These are phyloP conservation scores for Xenoacremonium recifei DNA, from an alignment of 2,329 filamentous ascomycete species.

Conservation along the genomic window DNA sequence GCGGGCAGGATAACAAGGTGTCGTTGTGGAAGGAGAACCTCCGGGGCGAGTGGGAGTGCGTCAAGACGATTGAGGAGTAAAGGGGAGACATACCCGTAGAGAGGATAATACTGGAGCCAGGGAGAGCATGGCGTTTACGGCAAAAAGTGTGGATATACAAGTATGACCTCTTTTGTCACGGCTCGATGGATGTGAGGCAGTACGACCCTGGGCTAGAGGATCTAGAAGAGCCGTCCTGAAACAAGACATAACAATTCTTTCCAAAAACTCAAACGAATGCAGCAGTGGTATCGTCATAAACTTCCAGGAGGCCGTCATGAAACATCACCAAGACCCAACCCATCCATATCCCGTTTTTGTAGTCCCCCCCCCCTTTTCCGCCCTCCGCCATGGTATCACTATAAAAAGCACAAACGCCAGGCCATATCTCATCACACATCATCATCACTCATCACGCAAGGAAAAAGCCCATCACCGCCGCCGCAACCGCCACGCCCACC, in stretches of 20 bases:
- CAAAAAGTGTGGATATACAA: constrained; percentile 25
- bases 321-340: too few species aligned
- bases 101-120: constrained; percentile 85
- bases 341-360: too few species aligned
- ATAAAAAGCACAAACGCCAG: too few species aligned
- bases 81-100: constrained; percentile 43
- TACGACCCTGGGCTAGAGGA: constrained; percentile 1
- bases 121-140: constrained; percentile 36
- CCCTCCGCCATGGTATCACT: too few species aligned
- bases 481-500: constrained; percentile 26
- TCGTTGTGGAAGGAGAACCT: constrained; percentile 98
- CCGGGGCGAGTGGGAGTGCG: constrained; percentile 93
- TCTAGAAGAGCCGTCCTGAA: too few species aligned
- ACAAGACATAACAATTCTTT: too few species aligned
- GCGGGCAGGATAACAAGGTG: constrained; percentile 93
- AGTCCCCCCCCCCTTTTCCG: too few species aligned
- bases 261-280: too few species aligned
- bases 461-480: constrained; percentile 26
- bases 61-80: constrained; percentile 93
- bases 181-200: constrained; percentile 12
- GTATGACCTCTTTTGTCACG: constrained; percentile 17
- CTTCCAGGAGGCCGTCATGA: too few species aligned
- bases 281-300: too few species aligned
- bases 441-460: too few species aligned
- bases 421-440: too few species aligned